Base-by-base conservation (phyloP, 768 basidiomycete genomes). In the Saitozyma podzolica region DNA sequence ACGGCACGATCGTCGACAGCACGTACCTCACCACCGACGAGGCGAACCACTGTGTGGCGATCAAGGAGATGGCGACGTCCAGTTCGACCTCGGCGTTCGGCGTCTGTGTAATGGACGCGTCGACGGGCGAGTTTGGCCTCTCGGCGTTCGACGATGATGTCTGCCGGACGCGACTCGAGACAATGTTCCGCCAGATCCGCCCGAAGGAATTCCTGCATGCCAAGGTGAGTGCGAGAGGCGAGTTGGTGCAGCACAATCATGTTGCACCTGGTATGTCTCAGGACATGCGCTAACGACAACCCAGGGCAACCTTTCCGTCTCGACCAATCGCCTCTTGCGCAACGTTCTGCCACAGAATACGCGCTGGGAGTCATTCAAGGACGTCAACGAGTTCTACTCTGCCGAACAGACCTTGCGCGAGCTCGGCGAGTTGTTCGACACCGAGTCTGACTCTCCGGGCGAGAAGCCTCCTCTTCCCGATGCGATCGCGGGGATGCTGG, bases 71-170 rank as follows among this genome's bases (percentile, higher is more conserved):
- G 9, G 13, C 16, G 6, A 42, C 43, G 39, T 47, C 9, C 16
- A 39, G 39, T 16, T 55, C 48, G 0, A 58, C 66, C 2, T 73
- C 86, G 57, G 83, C 82, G 20, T 98, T 96, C 71, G 96, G 96
- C 0, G 81, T 97, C 48, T 95, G 91, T 74, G 87, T 93, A 8
- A 80, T 98, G 70, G 96, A 99, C 77, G 94, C 92, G 62, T 85
- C 96, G 3, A 99, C 96, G 0, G 94, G 92, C 50, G 90, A 95
- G 77, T 98, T 99, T 83, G 88, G 92, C 73, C 76, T 99, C 72
- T 89, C 90, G 59, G 83, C 85, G 0, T 96, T 98, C 77, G 86
- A 89, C 61, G 96, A 99, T 69, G 96, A 99, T 75, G 84, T 91
- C 11, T 94, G 90, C 74, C 85, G 92, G 41, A 98, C 96, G 5